phyloP scores from a whole-genome alignment of 345 rosid species.

The Heritiera fomes region DNA sequence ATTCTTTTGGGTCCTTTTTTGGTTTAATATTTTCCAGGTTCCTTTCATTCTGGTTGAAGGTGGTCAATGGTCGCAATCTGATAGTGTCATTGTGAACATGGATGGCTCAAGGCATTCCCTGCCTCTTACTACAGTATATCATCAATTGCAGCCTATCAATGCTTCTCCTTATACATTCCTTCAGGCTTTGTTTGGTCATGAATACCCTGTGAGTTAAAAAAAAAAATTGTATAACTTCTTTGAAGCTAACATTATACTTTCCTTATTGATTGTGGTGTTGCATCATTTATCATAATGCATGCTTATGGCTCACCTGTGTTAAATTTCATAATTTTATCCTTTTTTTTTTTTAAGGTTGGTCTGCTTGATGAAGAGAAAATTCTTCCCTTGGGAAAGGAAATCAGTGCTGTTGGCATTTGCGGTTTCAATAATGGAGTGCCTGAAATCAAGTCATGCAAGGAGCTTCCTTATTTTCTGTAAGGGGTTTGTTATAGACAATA shows the following conservation, averaged over 20 bases:
- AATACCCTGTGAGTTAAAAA: slow-evolving; percentile 61
- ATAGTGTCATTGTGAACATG: slow-evolving; percentile 66
- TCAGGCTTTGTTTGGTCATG: slow-evolving; percentile 78
- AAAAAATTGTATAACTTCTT: neutral
- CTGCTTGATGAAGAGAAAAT: slow-evolving; percentile 92
- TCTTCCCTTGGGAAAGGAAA: slow-evolving; percentile 71
- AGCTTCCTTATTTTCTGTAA: slow-evolving; percentile 94
- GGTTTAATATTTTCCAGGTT: slow-evolving; percentile 49
- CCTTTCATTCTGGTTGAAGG: slow-evolving; percentile 78
- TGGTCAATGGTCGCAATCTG: slow-evolving; percentile 42
- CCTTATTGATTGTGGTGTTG: neutral
- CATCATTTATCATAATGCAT: neutral
- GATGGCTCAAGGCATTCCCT: slow-evolving; percentile 73
- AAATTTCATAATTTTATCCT: slow-evolving; percentile 1
- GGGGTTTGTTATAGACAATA: slow-evolving; percentile 21
- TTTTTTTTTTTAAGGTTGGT: slow-evolving; percentile 57
- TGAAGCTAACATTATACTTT: neutral
- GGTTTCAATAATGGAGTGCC: slow-evolving; percentile 58
- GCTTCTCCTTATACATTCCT: slow-evolving; percentile 81
- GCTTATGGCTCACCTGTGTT: neutral
- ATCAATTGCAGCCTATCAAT: slow-evolving; percentile 65
- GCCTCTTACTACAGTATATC: slow-evolving; percentile 84
- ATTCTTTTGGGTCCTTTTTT: neutral
- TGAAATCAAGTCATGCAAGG: slow-evolving; percentile 77
- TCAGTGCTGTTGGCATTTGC: slow-evolving; percentile 71